Conservation (phyloP, 371 early-diverging fungal species). For the Encephalitozoon cuniculi region DNA sequence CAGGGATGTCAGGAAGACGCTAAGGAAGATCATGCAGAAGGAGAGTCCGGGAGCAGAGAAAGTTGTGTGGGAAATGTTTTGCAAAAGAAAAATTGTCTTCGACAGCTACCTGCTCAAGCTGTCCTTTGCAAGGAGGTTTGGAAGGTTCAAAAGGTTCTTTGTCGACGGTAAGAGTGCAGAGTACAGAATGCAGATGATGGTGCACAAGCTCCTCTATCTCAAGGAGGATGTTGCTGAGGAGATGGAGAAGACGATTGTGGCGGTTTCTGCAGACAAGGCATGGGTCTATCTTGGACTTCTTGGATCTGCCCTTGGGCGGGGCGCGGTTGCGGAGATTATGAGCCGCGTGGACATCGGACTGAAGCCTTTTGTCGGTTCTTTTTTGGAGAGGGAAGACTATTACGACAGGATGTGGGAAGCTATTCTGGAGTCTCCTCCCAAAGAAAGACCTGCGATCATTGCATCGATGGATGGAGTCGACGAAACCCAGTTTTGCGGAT, state of each 20-base stretch:
- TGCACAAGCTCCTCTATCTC: neutral
- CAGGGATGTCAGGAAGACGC: neutral
- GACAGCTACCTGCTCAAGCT: neutral
- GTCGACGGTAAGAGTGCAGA: neutral
- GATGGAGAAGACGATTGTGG: neutral
- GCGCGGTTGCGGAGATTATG: neutral
- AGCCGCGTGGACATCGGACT: neutral
- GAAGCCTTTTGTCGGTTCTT: neutral
- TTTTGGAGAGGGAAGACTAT: neutral
- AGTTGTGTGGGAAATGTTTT: neutral
- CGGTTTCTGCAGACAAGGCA: neutral
- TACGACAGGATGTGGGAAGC: neutral
- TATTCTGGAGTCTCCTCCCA: neutral
- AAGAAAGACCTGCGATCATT: neutral
- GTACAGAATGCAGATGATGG: neutral
- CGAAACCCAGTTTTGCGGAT: neutral
- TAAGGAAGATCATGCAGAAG: neutral
- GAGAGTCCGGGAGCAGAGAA: neutral
- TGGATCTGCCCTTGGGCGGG: neutral
- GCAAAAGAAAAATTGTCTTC: neutral
- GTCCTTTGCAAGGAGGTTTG: neutral
- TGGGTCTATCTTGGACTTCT: neutral
- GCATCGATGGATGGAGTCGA: neutral
- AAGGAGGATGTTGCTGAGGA: neutral
- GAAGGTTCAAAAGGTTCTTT: slow-evolving; percentile 1